These are phyloP conservation scores for Wickerhamiella hasegawae DNA, from an alignment of 805 yeast species.

Conservation along the genomic window DNA sequence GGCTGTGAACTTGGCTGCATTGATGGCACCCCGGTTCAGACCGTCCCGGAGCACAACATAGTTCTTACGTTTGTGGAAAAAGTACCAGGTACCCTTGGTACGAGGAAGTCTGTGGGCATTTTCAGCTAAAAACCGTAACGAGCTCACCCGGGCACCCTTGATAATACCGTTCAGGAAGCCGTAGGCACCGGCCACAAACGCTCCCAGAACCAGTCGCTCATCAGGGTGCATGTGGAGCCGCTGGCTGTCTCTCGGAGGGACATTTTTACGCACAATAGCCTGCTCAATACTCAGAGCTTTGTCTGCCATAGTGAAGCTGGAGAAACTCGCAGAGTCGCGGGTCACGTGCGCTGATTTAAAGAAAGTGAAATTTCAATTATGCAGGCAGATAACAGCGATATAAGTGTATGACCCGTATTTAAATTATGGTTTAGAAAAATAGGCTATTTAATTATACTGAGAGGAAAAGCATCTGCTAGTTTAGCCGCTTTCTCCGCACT, in stretches of 20 bases:
- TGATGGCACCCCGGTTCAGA: slow-evolving; percentile 30
- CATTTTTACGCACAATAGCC: too few species aligned
- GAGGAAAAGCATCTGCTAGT: too few species aligned
- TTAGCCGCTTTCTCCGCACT: too few species aligned
- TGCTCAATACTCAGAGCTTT: too few species aligned
- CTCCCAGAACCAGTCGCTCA: slow-evolving; percentile 8
- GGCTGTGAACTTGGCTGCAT: slow-evolving; percentile 27
- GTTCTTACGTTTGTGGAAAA: slow-evolving; percentile 70
- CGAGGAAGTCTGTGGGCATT: slow-evolving; percentile 70
- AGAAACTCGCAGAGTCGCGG: too few species aligned
- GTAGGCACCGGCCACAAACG: slow-evolving; percentile 11
- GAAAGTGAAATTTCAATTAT: too few species aligned
- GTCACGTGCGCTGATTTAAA: too few species aligned
- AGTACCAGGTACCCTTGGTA: slow-evolving; percentile 74
- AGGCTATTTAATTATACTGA: too few species aligned
- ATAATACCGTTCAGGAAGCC: slow-evolving; percentile 34
- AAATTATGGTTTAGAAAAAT: too few species aligned
- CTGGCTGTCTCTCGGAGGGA: not conserved
- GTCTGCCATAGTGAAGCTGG: too few species aligned
- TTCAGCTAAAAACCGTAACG: slow-evolving; percentile 52
- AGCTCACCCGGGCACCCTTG: slow-evolving; percentile 38
- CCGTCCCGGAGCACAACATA: slow-evolving; percentile 52
- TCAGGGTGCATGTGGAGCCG: slow-evolving; percentile 3
- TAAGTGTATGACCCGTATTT: too few species aligned
- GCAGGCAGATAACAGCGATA: too few species aligned